A percentile compares a stretch with the other conserved stretches of the same genome.
Evolutionary conservation across 176 grass and related monocot genomes (phyloP).

Genomic region (Carex littledalei): DNA sequence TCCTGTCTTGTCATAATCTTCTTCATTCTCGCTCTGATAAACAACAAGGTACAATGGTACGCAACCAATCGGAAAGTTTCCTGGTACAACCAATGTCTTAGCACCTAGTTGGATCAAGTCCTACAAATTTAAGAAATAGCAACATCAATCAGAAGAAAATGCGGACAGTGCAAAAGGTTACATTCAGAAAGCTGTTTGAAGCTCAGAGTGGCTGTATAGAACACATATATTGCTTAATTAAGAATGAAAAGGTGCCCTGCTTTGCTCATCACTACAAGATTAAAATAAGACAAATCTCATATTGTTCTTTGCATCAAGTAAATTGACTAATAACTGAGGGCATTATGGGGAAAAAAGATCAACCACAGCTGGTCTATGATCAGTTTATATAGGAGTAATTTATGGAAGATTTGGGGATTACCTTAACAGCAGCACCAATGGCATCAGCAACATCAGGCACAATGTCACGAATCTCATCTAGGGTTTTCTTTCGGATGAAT

Average conservation of each 20-base stretch:
- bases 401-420: conserved; percentile 3
- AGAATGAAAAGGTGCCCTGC: not conserved
- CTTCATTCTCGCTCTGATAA: conserved; percentile 52
- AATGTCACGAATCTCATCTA: conserved; percentile 48
- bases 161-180: not conserved
- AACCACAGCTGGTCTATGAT: not conserved
- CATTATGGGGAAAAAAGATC: not conserved
- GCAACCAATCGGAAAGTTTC: conserved; percentile 82
- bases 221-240: not conserved
- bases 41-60: conserved; percentile 66
- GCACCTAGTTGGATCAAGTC: conserved; percentile 74
- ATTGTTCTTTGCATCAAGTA: not conserved
- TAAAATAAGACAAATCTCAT: not conserved
- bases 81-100: conserved; percentile 78
- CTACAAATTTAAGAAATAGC: conserved; percentile 35
- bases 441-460: conserved; percentile 61
- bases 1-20: conserved; percentile 66
- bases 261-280: not conserved
- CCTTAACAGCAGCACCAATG: conserved; percentile 48
- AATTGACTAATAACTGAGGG: not conserved
- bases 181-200: not conserved
- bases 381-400: not conserved
- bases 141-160: not conserved
- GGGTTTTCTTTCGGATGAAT: conserved; percentile 52
- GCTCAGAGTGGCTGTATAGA: not conserved